Conservation (phyloP, 805 yeast species). For the Ogataea pignaliae region DNA sequence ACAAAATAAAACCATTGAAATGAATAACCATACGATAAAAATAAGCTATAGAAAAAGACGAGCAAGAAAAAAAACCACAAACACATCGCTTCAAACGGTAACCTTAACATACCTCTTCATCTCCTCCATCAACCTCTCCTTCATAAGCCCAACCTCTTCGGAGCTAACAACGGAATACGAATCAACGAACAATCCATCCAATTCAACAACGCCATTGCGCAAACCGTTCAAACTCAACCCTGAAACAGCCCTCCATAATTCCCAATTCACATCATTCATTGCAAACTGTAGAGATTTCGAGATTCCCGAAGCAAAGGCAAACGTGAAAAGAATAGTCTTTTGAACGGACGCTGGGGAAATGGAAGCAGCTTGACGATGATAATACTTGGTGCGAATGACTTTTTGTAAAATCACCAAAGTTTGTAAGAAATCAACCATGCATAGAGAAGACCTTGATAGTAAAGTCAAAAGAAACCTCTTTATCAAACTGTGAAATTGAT, state of each 20-base stretch:
- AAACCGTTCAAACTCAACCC: not conserved
- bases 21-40: not conserved
- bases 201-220: not conserved
- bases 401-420: constrained; percentile 10
- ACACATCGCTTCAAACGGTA: too few relatives aligned
- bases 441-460: constrained; percentile 1
- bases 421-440: constrained; percentile 3
- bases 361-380: not conserved
- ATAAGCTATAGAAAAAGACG: not conserved
- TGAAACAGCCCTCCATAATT: not conserved
- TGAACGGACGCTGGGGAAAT: not conserved
- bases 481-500: not conserved
- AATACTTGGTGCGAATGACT: not conserved
- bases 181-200: not conserved
- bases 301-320: constrained; percentile 7
- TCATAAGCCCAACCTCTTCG: constrained; percentile 9
- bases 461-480: constrained; percentile 2
- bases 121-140: constrained; percentile 9
- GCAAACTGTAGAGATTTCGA: not conserved
- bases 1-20: too few relatives aligned
- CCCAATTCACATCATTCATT: not conserved
- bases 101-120: constrained; percentile 18
- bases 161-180: not conserved
- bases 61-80: not conserved
- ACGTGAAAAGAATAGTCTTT: constrained; percentile 10